These are phyloP conservation scores for Suillus ampliporus DNA, from an alignment of 768 basidiomycete species.

Conservation along the genomic window DNA sequence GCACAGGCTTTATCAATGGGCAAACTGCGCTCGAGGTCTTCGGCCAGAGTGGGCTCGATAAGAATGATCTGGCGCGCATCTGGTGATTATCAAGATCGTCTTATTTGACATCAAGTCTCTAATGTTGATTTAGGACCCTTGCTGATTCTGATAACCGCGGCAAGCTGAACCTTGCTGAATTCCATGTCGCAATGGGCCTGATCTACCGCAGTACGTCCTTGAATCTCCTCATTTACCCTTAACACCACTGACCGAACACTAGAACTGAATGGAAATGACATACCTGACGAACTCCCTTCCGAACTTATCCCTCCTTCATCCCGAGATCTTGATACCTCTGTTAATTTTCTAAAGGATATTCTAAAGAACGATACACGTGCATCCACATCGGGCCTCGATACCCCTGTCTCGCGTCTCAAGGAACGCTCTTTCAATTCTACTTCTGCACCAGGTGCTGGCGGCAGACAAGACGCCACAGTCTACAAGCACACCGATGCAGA, in stretches of 20 bases:
- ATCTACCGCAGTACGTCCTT: conserved; percentile 87
- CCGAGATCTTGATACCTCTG: conserved; percentile 86
- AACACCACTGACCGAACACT: not conserved
- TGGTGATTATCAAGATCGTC: conserved; percentile 63
- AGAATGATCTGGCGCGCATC: conserved; percentile 90
- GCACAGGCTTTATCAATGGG: conserved; percentile 86
- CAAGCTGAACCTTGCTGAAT: conserved; percentile 93
- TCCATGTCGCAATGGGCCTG: conserved; percentile 97
- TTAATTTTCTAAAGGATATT: conserved; percentile 86
- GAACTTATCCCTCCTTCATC: conserved; percentile 94
- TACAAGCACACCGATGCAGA: conserved; percentile 82
- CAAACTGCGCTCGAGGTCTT: conserved; percentile 89
- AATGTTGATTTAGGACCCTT: conserved; percentile 65
- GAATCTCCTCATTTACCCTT: conserved; percentile 1
- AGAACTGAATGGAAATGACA: conserved; percentile 92
- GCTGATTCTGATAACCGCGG: conserved; percentile 94
- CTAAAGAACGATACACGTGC: conserved; percentile 86
- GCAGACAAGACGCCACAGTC: conserved; percentile 86
- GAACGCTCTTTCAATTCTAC: conserved; percentile 72
- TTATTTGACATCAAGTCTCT: conserved; percentile 7
- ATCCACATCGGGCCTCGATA: conserved; percentile 58
- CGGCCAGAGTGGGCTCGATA: conserved; percentile 87
- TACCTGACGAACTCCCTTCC: conserved; percentile 84
- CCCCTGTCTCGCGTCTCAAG: conserved; percentile 65
- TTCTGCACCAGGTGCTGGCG: conserved; percentile 56